These are phyloP conservation scores for Tuber indicum DNA, from an alignment of 495 filamentous ascomycete species.

Conservation along the genomic window DNA sequence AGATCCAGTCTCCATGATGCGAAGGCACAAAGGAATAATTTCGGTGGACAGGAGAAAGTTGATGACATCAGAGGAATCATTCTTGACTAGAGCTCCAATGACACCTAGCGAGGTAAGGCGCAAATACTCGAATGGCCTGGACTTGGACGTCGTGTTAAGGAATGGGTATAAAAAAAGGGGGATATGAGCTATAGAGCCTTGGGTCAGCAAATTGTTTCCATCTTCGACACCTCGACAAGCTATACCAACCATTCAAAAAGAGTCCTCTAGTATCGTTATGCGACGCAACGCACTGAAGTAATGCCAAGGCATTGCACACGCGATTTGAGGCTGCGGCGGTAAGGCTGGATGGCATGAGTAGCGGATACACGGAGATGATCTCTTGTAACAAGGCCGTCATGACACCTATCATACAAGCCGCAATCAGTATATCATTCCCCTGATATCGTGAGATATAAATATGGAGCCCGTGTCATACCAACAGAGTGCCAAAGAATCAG, in stretches of 20 bases:
- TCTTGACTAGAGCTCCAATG: slow-evolving; percentile 96
- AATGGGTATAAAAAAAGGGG: slow-evolving; percentile 98
- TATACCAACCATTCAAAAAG: slow-evolving; percentile 74
- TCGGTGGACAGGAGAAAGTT: slow-evolving; percentile 98
- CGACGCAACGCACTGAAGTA: slow-evolving; percentile 95
- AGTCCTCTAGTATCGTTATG: slow-evolving; percentile 92
- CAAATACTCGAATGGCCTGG: slow-evolving; percentile 94
- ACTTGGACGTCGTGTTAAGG: slow-evolving; percentile 98
- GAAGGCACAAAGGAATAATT: slow-evolving; percentile 94
- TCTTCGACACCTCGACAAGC: slow-evolving; percentile 11
- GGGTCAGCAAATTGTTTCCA: background rate
- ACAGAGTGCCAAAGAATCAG: slow-evolving; percentile 98
- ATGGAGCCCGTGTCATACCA: slow-evolving; percentile 54
- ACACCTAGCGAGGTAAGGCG: slow-evolving; percentile 96
- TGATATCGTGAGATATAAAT: slow-evolving; percentile 10
- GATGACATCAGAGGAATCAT: slow-evolving; percentile 96
- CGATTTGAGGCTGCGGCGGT: slow-evolving; percentile 94
- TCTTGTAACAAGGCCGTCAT: slow-evolving; percentile 97
- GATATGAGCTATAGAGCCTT: slow-evolving; percentile 68
- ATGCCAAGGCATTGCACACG: slow-evolving; percentile 93
- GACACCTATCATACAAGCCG: slow-evolving; percentile 57
- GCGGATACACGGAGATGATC: slow-evolving; percentile 96
- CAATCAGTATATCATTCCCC: slow-evolving; percentile 12
- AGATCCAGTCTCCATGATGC: slow-evolving; percentile 99
- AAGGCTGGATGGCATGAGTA: slow-evolving; percentile 92